Percentiles rank a stretch among this genome's conserved stretches.
phyloP scores from a whole-genome alignment of 106 monocot species.

The Dactylorhiza incarnata region DNA sequence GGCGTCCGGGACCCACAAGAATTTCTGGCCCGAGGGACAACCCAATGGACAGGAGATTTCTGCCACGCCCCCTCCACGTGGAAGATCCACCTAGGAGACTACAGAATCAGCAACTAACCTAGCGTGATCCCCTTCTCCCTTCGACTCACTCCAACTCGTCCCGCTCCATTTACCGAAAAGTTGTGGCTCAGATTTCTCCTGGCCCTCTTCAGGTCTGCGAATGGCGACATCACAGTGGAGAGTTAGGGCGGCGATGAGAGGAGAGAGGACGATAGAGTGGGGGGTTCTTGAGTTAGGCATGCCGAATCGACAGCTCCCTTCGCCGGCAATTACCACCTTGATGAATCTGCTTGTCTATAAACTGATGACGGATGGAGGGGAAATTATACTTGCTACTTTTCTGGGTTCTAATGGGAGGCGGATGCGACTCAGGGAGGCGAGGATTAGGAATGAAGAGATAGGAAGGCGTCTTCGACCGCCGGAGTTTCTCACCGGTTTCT shows the following conservation, averaged over 20 bases:
- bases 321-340: conserved; percentile 4
- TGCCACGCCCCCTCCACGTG: no score
- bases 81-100: no score
- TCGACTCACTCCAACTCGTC: no score
- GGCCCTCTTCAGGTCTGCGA: conserved; percentile 7
- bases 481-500: neutral
- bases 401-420: neutral
- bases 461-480: neutral
- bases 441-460: no score
- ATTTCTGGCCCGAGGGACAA: no score
- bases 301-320: conserved; percentile 11
- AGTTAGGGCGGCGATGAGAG: conserved; percentile 2
- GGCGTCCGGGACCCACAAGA: no score
- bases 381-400: neutral
- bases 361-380: neutral
- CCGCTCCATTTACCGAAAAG: conserved; percentile 12
- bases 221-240: neutral
- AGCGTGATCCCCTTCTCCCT: no score
- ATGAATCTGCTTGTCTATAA: conserved; percentile 10
- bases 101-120: no score
- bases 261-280: conserved; percentile 1
- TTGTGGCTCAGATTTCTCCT: conserved; percentile 66
- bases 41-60: no score
- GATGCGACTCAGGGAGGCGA: neutral
- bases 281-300: conserved; percentile 10